Evolutionary conservation across 306 rosid species (phyloP).

Genomic region (Quercus rubra): DNA sequence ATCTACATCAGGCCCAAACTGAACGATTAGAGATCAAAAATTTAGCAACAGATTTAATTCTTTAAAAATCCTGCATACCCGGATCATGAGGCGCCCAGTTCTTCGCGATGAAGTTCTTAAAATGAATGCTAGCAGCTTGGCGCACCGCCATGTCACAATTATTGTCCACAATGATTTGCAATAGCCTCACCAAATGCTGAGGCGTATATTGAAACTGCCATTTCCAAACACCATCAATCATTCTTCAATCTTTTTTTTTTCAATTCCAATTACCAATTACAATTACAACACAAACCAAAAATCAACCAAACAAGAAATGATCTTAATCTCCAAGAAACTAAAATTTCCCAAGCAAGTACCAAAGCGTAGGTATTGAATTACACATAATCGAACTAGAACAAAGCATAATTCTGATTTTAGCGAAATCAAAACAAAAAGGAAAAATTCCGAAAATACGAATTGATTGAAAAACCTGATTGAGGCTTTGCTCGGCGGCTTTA

Average conservation of each 20-base stretch:
- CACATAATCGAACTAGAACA: not conserved
- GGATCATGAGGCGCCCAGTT: conserved; percentile 83
- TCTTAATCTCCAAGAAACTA: no score
- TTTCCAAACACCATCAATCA: no score
- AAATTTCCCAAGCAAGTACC: no score
- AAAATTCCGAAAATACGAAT: not conserved
- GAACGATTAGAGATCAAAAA: conserved; percentile 8
- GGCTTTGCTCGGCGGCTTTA: conserved; percentile 86
- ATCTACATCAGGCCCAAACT: conserved; percentile 42
- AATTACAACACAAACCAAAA: no score
- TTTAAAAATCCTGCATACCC: conserved; percentile 43
- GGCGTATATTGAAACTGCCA: conserved; percentile 84
- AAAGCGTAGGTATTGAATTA: not conserved
- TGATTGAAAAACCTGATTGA: conserved; percentile 60
- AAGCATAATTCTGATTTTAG: not conserved
- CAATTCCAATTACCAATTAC: no score
- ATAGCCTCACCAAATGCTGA: conserved; percentile 86
- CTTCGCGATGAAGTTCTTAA: conserved; percentile 88
- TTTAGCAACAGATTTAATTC: not conserved
- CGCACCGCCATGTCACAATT: conserved; percentile 82
- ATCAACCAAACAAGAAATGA: no score
- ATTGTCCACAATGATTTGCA: conserved; percentile 85
- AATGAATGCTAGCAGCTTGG: conserved; percentile 96
- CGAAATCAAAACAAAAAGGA: not conserved
- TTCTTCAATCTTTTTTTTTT: no score